phyloP scores from a whole-genome alignment of 495 filamentous ascomycete genomes.

The Aspergillus indologenus region DNA sequence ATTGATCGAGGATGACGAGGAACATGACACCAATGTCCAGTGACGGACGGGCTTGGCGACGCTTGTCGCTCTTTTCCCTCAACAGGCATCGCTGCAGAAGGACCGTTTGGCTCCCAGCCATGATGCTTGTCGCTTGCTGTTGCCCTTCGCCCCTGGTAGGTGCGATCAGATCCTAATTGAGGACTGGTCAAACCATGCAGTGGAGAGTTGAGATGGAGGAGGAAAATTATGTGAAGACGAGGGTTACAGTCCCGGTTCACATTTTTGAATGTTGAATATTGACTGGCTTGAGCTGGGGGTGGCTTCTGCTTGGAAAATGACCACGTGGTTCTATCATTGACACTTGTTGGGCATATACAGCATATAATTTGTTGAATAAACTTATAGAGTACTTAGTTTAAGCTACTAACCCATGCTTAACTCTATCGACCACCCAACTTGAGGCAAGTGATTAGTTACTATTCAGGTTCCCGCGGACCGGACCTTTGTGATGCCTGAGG shows the following conservation, averaged over 20 bases:
- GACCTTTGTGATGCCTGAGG: neutral
- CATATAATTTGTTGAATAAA: too few relatives aligned
- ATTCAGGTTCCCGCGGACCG: too few relatives aligned
- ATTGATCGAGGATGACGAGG: neutral
- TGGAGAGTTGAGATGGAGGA: neutral
- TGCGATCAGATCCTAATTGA: neutral
- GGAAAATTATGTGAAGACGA: neutral
- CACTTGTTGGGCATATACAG: too few relatives aligned
- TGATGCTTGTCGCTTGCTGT: neutral
- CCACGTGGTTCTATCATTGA: too few relatives aligned
- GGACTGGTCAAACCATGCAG: neutral
- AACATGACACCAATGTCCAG: neutral
- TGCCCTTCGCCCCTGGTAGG: neutral
- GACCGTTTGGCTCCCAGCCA: neutral
- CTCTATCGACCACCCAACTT: too few relatives aligned
- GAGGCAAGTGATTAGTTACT: too few relatives aligned
- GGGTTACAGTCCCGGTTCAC: too few relatives aligned
- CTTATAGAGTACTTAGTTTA: too few relatives aligned
- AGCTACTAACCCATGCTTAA: too few relatives aligned
- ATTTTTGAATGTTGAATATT: too few relatives aligned
- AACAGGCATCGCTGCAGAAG: neutral
- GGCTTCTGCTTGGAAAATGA: too few relatives aligned
- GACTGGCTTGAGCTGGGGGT: too few relatives aligned
- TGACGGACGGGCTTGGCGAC: neutral
- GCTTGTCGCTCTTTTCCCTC: neutral